Evolutionary conservation across 176 grass and related monocot species (phyloP), one percentile per base, ranked within the genome.

Genomic region (Calamus simplicifolius): DNA sequence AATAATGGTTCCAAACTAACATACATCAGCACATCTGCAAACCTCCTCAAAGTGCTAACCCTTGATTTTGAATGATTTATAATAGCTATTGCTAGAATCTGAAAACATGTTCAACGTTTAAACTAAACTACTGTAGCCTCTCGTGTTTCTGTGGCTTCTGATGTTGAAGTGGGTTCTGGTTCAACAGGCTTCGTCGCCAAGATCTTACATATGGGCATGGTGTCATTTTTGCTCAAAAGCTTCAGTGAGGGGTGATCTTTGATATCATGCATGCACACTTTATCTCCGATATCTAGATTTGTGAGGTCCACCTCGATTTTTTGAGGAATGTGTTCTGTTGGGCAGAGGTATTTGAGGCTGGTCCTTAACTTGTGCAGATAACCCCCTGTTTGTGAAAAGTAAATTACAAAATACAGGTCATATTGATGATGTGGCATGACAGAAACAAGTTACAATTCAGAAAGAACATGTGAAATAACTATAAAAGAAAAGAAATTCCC

Each of bases 301-400:
- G 84, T 61, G 30, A 91, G 81, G 56, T 92, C 87, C 74, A 97
- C 81, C 72, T 88, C 93, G 69, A 97, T 64, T 79, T 97, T 97
- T 77, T 68, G 87, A 79, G 87, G 84, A 62, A 88, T 97, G 73
- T 85, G 68, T 77, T 97, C 93, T 50, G 85, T 66, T 57, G 81
- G 84, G 68, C 87, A 91, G 70, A 90, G 76, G 63, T 85, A 88
- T 54, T 56, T 67, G 49, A 88, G 62, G 63, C 68, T 79, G 59
- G 48, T 75, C 71, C 80, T 91, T 75, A 88, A 74, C 82, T 92
- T 92, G 63, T 87, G 92, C 79, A 97, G 73, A 68, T 82, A 72
- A 7, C 92, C 92, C 13, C 92, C 92, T 97, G 83, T 50, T 17
- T 73, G 71, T 62, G 58, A 30, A 43, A 43, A 43, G 35, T 13